Conservation (phyloP, 495 filamentous ascomycete species). For the Talaromyces ruber region DNA sequence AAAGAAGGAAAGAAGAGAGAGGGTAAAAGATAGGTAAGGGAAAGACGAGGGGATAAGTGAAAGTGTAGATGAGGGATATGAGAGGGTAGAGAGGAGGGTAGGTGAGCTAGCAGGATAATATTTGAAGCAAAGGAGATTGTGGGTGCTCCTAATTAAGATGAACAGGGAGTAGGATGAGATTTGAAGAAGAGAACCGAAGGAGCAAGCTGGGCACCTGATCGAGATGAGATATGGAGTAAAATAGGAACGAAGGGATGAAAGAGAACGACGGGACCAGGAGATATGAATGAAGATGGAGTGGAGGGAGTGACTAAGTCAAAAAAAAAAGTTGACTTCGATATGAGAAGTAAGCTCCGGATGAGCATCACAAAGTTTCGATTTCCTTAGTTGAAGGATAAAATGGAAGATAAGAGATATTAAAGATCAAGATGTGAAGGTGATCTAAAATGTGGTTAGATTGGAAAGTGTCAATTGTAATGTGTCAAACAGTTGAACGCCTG, state of each 20-base stretch:
- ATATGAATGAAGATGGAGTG: neutral
- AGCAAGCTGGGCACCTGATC: neutral
- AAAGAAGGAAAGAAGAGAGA: neutral
- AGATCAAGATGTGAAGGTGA: neutral
- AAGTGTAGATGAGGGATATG: neutral
- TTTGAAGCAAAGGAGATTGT: neutral
- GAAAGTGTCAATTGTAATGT: conserved; percentile 1
- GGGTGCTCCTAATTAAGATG: neutral
- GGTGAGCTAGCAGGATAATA: neutral
- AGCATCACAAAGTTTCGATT: neutral
- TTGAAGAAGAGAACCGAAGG: neutral
- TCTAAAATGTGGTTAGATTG: neutral
- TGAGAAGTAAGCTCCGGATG: neutral
- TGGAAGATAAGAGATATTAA: neutral
- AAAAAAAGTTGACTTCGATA: neutral
- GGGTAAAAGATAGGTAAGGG: too few species aligned
- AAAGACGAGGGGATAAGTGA: neutral
- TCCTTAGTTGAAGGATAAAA: neutral
- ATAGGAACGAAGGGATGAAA: neutral
- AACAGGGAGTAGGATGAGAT: neutral
- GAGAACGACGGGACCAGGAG: neutral
- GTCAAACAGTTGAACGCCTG: conserved; percentile 7
- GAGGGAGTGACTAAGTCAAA: neutral
- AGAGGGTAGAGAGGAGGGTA: neutral
- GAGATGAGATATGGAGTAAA: neutral